These are phyloP conservation scores for Penicillium coffeae DNA, from an alignment of 495 filamentous ascomycete species.

Conservation along the genomic window DNA sequence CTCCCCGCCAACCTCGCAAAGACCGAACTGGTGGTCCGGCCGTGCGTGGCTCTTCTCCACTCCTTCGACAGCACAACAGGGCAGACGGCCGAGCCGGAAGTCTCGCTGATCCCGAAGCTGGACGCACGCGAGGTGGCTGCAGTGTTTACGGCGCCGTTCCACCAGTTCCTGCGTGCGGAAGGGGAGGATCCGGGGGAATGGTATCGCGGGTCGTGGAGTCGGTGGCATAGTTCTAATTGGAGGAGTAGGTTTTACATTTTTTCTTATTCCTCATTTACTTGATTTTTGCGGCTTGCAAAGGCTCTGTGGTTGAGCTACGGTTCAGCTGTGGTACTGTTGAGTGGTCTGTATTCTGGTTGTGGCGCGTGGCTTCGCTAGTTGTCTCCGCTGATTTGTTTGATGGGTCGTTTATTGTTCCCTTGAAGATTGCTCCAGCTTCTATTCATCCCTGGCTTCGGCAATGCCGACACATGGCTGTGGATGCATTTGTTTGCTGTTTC, in stretches of 20 bases:
- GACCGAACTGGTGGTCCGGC: constrained; percentile 77
- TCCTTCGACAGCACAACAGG: constrained; percentile 43
- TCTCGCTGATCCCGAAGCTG: constrained; percentile 68
- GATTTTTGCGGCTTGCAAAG: neutral
- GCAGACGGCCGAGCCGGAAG: constrained; percentile 53
- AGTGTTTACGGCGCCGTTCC: constrained; percentile 83
- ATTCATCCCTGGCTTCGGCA: neutral
- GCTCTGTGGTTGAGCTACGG: no score
- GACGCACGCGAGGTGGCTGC: constrained; percentile 85
- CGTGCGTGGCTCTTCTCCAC: constrained; percentile 80
- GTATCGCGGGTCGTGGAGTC: constrained; percentile 49
- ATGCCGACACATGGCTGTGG: neutral
- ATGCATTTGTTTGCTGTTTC: constrained; percentile 6
- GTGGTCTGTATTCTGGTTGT: no score
- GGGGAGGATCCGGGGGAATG: constrained; percentile 46
- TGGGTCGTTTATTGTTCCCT: no score
- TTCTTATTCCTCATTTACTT: constrained; percentile 2
- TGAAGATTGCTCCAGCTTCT: neutral
- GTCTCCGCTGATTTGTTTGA: no score
- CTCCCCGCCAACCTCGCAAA: constrained; percentile 75
- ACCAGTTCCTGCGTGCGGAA: constrained; percentile 56
- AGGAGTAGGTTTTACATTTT: constrained; percentile 29
- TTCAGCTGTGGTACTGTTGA: no score
- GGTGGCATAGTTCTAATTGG: constrained; percentile 71
- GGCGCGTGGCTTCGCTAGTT: no score